Evolutionary conservation across 768 basidiomycete species (phyloP).

Genomic region (Agaricus blazei): DNA sequence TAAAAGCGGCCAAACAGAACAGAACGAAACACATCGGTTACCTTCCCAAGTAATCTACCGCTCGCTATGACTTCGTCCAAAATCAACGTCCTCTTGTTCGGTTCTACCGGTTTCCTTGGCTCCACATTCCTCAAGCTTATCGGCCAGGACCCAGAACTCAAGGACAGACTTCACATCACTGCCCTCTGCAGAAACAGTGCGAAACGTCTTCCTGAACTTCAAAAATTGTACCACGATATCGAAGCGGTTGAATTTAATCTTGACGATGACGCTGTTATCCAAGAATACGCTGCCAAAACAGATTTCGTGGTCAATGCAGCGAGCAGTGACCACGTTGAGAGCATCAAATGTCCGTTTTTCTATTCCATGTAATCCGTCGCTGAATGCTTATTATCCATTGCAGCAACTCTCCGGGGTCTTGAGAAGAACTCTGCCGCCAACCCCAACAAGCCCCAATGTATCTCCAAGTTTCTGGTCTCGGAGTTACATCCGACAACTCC

Average conservation of each 20-base stretch:
- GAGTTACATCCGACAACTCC: slow-evolving; percentile 34
- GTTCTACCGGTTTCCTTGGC: background rate
- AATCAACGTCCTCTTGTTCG: background rate
- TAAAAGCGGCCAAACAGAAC: no score
- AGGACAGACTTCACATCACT: background rate
- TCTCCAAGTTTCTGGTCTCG: slow-evolving; percentile 38
- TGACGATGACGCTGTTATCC: background rate
- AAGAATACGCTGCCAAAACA: slow-evolving; percentile 4
- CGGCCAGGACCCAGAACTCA: slow-evolving; percentile 2
- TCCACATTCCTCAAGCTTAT: slow-evolving; percentile 3
- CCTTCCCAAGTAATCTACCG: background rate
- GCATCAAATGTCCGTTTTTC: background rate
- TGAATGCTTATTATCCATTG: background rate
- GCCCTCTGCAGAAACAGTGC: background rate
- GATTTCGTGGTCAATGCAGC: slow-evolving; percentile 4
- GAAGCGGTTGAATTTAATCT: slow-evolving; percentile 2
- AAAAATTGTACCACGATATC: background rate
- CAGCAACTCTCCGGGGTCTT: background rate
- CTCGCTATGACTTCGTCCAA: background rate
- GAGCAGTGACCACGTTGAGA: slow-evolving; percentile 5
- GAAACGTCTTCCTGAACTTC: background rate
- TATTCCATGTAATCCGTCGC: no score
- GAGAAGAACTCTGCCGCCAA: background rate
- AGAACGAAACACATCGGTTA: no score
- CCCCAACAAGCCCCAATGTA: slow-evolving; percentile 19